A percentile compares a stretch with the other conserved stretches of the same genome.
Conservation (phyloP, 139 green algal species). For the Raphidocelis subcapitata region DNA sequence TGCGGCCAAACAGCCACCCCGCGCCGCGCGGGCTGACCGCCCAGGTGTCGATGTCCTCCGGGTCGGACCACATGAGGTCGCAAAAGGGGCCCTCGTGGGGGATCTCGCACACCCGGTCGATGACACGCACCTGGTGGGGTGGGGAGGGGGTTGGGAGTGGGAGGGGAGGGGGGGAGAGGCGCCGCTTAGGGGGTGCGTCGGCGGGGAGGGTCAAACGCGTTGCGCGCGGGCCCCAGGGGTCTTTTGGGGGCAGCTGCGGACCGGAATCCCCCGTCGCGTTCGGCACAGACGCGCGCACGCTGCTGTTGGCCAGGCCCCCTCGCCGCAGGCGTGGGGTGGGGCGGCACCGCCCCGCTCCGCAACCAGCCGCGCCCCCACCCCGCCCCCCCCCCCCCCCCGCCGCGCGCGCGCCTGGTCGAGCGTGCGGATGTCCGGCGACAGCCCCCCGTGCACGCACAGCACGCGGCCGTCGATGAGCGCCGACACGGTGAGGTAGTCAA, state of each 20-base stretch:
- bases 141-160: not conserved
- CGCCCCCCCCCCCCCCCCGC: not conserved
- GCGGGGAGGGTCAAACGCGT: not conserved
- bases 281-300: no score
- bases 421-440: slow-evolving; percentile 89
- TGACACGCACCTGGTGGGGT: slow-evolving; percentile 81
- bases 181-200: not conserved
- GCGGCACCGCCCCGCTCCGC: no score
- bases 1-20: slow-evolving; percentile 96
- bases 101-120: slow-evolving; percentile 97
- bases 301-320: no score
- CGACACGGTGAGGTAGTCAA: slow-evolving; percentile 93
- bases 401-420: slow-evolving; percentile 80
- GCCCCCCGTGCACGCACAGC: slow-evolving; percentile 96
- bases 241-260: no score
- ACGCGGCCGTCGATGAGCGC: slow-evolving; percentile 92
- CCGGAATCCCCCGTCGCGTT: no score
- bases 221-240: no score
- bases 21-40: slow-evolving; percentile 89
- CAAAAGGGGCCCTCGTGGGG: slow-evolving; percentile 97
- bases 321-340: no score
- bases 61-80: slow-evolving; percentile 99
- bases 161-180: not conserved
- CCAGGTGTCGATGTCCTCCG: slow-evolving; percentile 99
- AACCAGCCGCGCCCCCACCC: not conserved